Evolutionary conservation across 192 early-diverging fungal genomes (phyloP), one percentile per base, ranked within the genome.

Genomic region (Backusella macrospora): DNA sequence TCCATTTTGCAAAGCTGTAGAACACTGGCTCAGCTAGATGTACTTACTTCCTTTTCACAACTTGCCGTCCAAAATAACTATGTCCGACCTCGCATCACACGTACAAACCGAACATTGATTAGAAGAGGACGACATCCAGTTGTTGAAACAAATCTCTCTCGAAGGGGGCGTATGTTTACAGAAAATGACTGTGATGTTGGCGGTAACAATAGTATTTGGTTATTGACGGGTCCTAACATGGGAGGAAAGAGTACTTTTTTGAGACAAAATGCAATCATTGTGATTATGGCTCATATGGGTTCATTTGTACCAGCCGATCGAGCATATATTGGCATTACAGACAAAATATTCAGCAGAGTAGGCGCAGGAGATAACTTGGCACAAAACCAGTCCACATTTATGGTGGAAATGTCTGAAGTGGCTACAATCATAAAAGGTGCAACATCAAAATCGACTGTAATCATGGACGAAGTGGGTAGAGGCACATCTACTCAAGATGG

Each of bases 201-300:
- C 12, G 76, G 76, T 0, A 82, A 76, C 2, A 38, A 38, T 75
- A 81, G 0, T 84, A 86, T 21, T 84, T 96, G 93, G 45, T 78
- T 96, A 13, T 87, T 97, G 5, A 95, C 93, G 8, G 96, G 96
- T 0, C 93, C 96, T 4, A 98, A 98, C 74, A 96, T 95, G 96
- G 91, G 91, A n/a, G 95, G 95, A 42, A 96, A 96, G 75, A 91
- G 91, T 16, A 95, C 95, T 4, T 97, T 95, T 74, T 69, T 98
- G 40, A 85, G 90, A 0, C 95, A 95, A 76, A 88, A 95, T 49
- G 92, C 91, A 1, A 84, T 96, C 7, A 76, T 95, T 34, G 83
- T 78, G 2, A 85, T 98, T 23, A 86, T 98, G 91, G 93, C 95
- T 0, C 95, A 98, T 63, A 91, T 96, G 34, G 95, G 95, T 16